A percentile compares a stretch with the other conserved stretches of the same genome.
Evolutionary conservation across 192 early-diverging fungal genomes (phyloP).

Genomic region (Coemansia sp.): DNA sequence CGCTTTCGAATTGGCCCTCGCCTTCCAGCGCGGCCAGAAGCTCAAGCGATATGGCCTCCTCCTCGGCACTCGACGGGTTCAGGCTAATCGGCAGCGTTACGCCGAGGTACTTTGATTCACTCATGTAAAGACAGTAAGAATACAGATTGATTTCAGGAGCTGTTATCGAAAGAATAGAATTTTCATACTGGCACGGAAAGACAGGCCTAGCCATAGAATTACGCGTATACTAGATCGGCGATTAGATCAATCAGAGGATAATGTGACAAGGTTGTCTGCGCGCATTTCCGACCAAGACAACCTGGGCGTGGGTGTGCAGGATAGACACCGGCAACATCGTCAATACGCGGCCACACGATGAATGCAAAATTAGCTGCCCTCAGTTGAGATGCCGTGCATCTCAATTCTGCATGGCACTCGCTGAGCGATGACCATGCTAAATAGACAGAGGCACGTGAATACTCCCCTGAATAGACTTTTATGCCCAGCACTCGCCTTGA

Average conservation of each 20-base stretch:
- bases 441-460: not conserved
- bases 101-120: conserved; percentile 59
- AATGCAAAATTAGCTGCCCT: not conserved
- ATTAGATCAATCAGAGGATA: not conserved
- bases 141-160: not conserved
- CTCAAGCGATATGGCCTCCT: conserved; percentile 69
- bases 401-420: not conserved
- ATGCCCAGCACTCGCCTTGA: not conserved
- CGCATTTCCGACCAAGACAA: not conserved
- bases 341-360: not conserved
- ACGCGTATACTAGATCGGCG: not conserved
- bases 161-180: not conserved
- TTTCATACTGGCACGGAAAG: not conserved
- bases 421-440: not conserved
- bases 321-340: not conserved
- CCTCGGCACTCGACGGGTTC: conserved; percentile 62
- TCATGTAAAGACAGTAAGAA: conserved; percentile 19
- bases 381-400: not conserved
- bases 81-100: conserved; percentile 81
- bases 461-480: not conserved
- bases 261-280: not conserved
- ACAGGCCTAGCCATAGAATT: not conserved
- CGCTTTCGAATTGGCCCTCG: conserved; percentile 84
- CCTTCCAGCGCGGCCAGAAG: conserved; percentile 72
- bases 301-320: not conserved